Base-by-base conservation (phyloP, 129 eudicot genomes). In the Escallonia rubra region DNA sequence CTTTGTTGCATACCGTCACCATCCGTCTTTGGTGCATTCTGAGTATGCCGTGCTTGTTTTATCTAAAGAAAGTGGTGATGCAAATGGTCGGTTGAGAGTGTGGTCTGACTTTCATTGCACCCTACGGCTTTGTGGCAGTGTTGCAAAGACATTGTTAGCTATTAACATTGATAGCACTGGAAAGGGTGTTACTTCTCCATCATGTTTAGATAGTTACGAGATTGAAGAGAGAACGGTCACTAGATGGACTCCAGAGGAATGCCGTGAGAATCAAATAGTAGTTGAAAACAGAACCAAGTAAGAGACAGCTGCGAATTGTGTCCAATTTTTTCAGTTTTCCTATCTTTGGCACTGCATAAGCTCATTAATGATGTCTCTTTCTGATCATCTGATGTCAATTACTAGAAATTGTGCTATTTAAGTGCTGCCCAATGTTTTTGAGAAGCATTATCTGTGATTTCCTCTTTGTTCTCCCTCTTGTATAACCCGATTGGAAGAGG, bases 31-130 rank as follows among this genome's bases (percentile, higher is more conserved):
- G 8, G 86, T 86, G 40, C 94, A 86, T 60, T 77, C 96, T 65
- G 90, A 89, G 63, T 89, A 81, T 63, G 79, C 82, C 2, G 88
- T 88, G 72, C 59, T 89, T 60, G 93, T 83, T 60, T 76, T 81
- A 11, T 66, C 79, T 2, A 74, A 59, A 6, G 80, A 56, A 13
- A 51, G 65, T 57, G 83, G 45, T 5, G 49, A 63, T 52, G 50
- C n/a, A 9, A 80, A 77, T 66, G 84, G 79, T 60, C 76, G 96
- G 69, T 72, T 89, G 65, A 86, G 76, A 63, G 87, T 81, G 69
- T 89, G 96, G 96, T 86, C 97, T 15, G 96, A 91, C 74, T 54
- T 76, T 42, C 87, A 87, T n/a, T 85, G 90, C 81, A 88, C 84
- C 0, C 86, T 91, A 75, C 69, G 96, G 4, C 90, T 91, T 67